Percentiles rank a stretch among this genome's conserved stretches.
Conservation (phyloP, 1,139 yeast species). For the Suhomyces panamericanus region DNA sequence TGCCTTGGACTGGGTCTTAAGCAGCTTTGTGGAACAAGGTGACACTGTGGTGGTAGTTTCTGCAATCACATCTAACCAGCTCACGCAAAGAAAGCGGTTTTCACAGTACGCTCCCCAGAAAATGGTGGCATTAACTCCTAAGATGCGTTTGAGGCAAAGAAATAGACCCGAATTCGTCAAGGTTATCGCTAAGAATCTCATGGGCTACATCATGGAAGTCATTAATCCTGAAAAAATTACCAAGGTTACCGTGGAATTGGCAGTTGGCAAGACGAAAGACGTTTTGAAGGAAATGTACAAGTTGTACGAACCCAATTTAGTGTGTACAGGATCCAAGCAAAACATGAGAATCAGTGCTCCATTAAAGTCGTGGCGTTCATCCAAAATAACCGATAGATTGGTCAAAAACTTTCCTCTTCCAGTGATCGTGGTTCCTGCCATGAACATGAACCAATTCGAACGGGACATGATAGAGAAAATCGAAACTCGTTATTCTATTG, state of each 20-base stretch:
- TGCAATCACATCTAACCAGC: constrained; percentile 26
- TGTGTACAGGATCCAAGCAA: constrained; percentile 64
- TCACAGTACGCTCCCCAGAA: not conserved
- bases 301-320: constrained; percentile 62
- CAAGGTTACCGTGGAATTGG: constrained; percentile 62
- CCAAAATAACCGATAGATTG: constrained; percentile 60
- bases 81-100: constrained; percentile 4
- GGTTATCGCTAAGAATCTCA: constrained; percentile 40
- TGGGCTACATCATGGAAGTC: constrained; percentile 48
- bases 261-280: constrained; percentile 57
- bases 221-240: constrained; percentile 51
- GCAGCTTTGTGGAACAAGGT: constrained; percentile 54
- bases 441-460: constrained; percentile 60
- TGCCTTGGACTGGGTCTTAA: constrained; percentile 67
- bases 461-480: constrained; percentile 25
- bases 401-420: constrained; percentile 70
- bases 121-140: constrained; percentile 25
- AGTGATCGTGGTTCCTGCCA: constrained; percentile 64
- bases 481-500: constrained; percentile 17
- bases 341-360: constrained; percentile 46
- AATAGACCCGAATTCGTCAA: constrained; percentile 38
- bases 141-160: constrained; percentile 33
- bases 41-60: constrained; percentile 63
- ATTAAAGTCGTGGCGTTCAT: constrained; percentile 59
- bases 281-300: constrained; percentile 62